phyloP scores from a whole-genome alignment of 495 filamentous ascomycete genomes.

The Podospora anserina region DNA sequence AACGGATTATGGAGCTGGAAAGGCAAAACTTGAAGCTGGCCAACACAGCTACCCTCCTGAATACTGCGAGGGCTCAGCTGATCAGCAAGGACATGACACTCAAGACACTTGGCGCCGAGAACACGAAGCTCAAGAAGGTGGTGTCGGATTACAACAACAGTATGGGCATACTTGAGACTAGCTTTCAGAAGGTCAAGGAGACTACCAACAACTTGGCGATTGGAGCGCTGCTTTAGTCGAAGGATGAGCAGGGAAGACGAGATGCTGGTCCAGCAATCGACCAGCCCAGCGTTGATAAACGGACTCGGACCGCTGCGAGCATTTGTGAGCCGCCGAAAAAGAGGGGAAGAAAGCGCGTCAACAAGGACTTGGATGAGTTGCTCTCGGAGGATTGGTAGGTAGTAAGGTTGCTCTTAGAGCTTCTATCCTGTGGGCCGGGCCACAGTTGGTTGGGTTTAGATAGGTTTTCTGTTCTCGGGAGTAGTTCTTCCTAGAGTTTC shows the following conservation, averaged over 20 bases:
- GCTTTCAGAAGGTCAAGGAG: background rate
- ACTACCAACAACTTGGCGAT: background rate
- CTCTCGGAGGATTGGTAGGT: no score
- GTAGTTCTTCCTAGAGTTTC: no score
- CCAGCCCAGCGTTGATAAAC: background rate
- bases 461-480: no score
- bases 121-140: background rate
- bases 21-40: background rate
- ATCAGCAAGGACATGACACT: background rate
- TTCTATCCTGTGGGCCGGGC: no score
- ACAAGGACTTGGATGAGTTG: no score
- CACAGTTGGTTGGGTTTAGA: no score
- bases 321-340: background rate
- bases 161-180: background rate
- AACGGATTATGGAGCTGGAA: background rate
- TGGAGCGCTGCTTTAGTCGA: background rate
- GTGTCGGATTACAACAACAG: background rate
- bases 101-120: background rate
- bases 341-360: no score
- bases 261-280: background rate
- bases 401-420: no score
- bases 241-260: background rate
- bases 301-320: no score
- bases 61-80: background rate
- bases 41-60: background rate